Percentiles rank a stretch among this genome's conserved stretches.
phyloP scores from a whole-genome alignment of 495 filamentous ascomycete species.

The Aspergillus panamensis region DNA sequence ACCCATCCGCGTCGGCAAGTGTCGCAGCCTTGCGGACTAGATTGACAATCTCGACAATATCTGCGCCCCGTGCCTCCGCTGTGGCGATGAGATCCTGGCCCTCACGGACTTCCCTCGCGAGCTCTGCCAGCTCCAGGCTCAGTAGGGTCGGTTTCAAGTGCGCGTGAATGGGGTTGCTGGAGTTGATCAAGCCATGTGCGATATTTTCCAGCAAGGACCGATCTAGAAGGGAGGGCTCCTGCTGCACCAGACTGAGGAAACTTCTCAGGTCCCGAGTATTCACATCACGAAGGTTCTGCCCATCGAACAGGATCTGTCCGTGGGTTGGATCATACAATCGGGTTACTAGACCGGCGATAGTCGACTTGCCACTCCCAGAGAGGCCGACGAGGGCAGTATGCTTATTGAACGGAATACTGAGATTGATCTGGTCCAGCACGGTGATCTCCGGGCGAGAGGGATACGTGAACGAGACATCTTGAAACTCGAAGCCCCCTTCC shows the following conservation, averaged over 20 bases:
- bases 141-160: conserved; percentile 37
- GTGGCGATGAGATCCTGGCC: conserved; percentile 34
- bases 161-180: conserved; percentile 42
- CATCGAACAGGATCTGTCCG: conserved; percentile 52
- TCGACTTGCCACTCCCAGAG: conserved; percentile 72
- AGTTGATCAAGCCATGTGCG: conserved; percentile 59
- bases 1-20: conserved; percentile 43
- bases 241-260: conserved; percentile 60
- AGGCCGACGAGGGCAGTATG: conserved; percentile 65
- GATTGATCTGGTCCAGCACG: conserved; percentile 47
- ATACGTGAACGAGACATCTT: conserved; percentile 58
- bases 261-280: conserved; percentile 56
- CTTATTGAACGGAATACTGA: conserved; percentile 54
- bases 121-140: conserved; percentile 26
- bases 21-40: conserved; percentile 37
- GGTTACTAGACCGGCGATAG: conserved; percentile 54
- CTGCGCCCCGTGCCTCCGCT: conserved; percentile 29
- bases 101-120: conserved; percentile 33
- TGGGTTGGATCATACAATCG: conserved; percentile 48
- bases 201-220: conserved; percentile 69
- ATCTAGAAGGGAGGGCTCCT: conserved; percentile 62
- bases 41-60: conserved; percentile 37
- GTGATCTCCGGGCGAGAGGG: conserved; percentile 58
- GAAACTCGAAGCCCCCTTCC: conserved; percentile 46
- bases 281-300: conserved; percentile 49